Base-by-base conservation (phyloP, 257 asterid species). In the Phtheirospermum japonicum region DNA sequence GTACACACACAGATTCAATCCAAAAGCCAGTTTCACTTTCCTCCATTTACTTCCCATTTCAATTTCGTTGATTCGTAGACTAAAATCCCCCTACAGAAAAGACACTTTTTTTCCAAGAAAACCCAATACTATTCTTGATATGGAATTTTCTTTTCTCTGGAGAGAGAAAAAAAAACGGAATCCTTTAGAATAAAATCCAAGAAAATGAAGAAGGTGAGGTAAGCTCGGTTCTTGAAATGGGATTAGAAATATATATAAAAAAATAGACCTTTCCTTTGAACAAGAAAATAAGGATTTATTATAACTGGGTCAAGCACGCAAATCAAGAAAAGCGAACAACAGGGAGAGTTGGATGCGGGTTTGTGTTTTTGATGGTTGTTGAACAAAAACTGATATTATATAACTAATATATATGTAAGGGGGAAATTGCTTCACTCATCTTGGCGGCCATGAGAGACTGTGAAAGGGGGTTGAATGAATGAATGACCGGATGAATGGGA, bases 1-100 rank as follows among this genome's bases (percentile, higher is more conserved):
- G 64, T 82, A 76, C 14, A 81, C 78, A 55, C 97, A 89, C 32
- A 83, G 81, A 80, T 87, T 93, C 81, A 87, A 43, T 16, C 97
- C 97, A 65, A 93, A 90, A 28, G 96, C 96, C 48, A 77, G 66
- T 74, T 87, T 93, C 37, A 87, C 76, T 80, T 93, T 93, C 76
- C 84, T 81, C 99, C 99, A 93, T 76, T 83, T 93, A 66, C 84
- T 85, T 26, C 82, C 99, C 99, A 92, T 92, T 73, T 71, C 67
- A 45, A 16, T 50, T 23, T 23, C 54, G 49, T 48, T 52, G 49
- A 5, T 57, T n/a, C 13, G 6, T 11, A 16, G 19, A 49, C 64
- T 34, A 26, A 63, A 64, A 39, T n/a, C n/a, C n/a, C n/a, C n/a
- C n/a, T n/a, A n/a, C n/a, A n/a, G n/a, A n/a, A n/a, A n/a, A n/a